phyloP scores from a whole-genome alignment of 768 basidiomycete species.

The Suillus cothurnatus region DNA sequence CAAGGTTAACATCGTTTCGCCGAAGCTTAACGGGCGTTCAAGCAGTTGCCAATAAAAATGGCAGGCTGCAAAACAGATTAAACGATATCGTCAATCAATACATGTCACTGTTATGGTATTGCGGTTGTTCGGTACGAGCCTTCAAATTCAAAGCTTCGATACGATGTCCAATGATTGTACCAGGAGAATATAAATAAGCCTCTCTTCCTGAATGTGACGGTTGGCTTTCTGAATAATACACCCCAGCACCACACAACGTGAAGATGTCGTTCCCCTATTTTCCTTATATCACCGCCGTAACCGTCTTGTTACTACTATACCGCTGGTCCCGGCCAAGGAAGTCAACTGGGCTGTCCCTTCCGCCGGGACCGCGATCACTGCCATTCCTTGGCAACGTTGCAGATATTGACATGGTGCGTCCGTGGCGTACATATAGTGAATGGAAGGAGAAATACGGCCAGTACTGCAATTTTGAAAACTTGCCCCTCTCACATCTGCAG shows the following conservation, averaged over 20 bases:
- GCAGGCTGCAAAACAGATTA: too few species aligned
- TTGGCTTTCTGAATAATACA: background rate
- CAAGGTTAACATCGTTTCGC: too few species aligned
- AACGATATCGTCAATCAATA: too few species aligned
- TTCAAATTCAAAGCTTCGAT: too few species aligned
- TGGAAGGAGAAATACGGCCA: constrained; percentile 33
- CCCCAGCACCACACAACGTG: background rate
- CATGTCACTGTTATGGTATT: too few species aligned
- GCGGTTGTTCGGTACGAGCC: too few species aligned
- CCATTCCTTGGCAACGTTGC: background rate
- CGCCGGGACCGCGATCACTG: background rate
- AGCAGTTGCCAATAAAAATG: too few species aligned
- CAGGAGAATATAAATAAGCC: too few species aligned
- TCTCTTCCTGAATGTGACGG: too few species aligned
- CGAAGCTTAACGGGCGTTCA: too few species aligned
- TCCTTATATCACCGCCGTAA: background rate
- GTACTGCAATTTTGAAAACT: background rate
- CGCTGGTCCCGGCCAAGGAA: background rate
- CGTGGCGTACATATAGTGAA: constrained; percentile 23
- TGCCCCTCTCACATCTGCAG: background rate
- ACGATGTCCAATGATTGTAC: too few species aligned
- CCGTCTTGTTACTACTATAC: background rate
- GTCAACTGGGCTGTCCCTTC: background rate
- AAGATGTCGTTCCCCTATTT: background rate
- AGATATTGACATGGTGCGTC: background rate